A percentile compares a stretch with the other conserved stretches of the same genome.
phyloP scores from a whole-genome alignment of 306 rosid genomes.

The Vicia villosa region DNA sequence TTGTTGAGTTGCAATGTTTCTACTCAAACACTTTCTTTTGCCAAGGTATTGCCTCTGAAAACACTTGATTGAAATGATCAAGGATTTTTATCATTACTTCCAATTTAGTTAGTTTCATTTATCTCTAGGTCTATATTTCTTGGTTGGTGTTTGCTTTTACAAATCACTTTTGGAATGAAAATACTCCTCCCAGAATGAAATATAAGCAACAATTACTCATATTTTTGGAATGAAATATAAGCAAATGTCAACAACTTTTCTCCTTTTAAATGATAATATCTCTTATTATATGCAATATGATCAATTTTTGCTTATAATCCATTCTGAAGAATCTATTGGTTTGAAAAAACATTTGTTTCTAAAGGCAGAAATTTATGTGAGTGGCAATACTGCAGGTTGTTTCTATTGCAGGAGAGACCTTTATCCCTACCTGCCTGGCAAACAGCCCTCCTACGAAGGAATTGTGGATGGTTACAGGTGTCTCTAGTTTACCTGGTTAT shows the following conservation, averaged over 20 bases:
- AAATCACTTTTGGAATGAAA: not conserved
- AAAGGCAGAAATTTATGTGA: not conserved
- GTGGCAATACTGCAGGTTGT: constrained; percentile 59
- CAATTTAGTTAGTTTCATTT: constrained; percentile 9
- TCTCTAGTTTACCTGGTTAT: constrained; percentile 61
- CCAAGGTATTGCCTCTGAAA: constrained; percentile 58
- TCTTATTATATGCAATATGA: no score
- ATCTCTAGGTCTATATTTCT: constrained; percentile 1
- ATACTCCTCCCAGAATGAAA: no score
- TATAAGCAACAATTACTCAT: no score
- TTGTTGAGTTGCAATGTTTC: constrained; percentile 66
- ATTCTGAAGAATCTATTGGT: not conserved
- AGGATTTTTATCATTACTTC: constrained; percentile 11
- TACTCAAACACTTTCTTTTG: constrained; percentile 52
- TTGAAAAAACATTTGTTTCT: not conserved
- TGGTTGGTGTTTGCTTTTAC: constrained; percentile 26
- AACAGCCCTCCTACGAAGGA: constrained; percentile 46
- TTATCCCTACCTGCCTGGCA: constrained; percentile 77
- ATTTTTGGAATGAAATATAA: no score
- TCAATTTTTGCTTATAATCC: no score
- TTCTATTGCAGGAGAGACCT: constrained; percentile 60
- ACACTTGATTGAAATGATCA: constrained; percentile 26
- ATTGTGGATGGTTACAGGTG: constrained; percentile 89
- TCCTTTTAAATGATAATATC: no score
- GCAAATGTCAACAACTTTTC: no score